Percentiles rank a stretch among this genome's conserved stretches.
phyloP scores from a whole-genome alignment of 106 monocot genomes.

The Acorus calamus region DNA sequence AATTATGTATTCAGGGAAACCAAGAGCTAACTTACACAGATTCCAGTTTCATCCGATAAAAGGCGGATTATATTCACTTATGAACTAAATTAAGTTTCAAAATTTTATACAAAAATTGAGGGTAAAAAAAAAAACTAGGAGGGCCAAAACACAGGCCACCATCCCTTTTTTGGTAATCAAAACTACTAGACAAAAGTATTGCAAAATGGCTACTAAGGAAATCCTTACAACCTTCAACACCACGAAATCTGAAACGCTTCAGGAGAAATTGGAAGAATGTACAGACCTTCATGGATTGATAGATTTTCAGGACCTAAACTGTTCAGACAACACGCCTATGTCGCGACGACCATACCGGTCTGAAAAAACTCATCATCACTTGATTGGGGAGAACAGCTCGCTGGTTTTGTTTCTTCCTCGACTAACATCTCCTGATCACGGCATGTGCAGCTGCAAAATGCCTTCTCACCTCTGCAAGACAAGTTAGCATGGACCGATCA shows the following conservation, averaged over 20 bases:
- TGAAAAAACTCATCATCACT: conserved; percentile 2
- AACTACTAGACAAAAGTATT: conserved; percentile 4
- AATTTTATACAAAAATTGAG: background rate
- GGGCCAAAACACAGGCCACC: conserved; percentile 4
- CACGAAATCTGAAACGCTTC: conserved; percentile 1
- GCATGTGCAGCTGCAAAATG: conserved; percentile 41
- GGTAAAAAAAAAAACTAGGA: conserved; percentile 1
- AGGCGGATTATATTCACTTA: background rate
- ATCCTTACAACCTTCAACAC: background rate
- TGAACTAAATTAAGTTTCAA: conserved; percentile 2
- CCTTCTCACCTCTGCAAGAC: conserved; percentile 28
- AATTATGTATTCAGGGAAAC: no score
- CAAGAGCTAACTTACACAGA: no score
- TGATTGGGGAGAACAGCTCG: background rate
- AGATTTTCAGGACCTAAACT: background rate
- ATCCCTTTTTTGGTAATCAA: conserved; percentile 8
- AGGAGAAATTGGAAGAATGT: conserved; percentile 9
- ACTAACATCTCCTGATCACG: conserved; percentile 28
- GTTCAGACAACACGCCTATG: background rate
- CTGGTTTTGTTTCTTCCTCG: conserved; percentile 17
- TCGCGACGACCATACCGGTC: background rate
- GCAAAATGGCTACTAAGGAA: background rate
- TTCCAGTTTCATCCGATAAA: no score
- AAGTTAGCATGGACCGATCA: background rate
- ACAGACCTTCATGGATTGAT: background rate